Base-by-base conservation (phyloP, 768 basidiomycete species). In the Suillus subluteus region DNA sequence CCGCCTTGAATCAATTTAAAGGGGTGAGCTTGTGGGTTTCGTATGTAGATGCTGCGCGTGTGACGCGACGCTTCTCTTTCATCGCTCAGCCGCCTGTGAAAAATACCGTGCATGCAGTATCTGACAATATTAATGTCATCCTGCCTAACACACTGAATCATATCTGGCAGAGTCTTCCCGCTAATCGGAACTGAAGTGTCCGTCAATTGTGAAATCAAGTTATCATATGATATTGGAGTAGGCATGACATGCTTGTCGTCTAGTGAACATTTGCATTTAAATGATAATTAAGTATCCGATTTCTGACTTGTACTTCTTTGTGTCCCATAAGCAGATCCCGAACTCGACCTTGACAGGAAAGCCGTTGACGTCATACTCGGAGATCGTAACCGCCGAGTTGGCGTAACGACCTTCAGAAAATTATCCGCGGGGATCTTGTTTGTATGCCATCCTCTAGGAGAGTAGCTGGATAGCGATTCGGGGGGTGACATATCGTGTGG, bases 381-480 rank as follows among this genome's bases (percentile, higher is more conserved):
- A 43, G 26, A 61, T 21, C 59, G 59, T 18, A 41, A 43, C 41
- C 26, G 41, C 41, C 59, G 59, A 43, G 40, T 18, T 21, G 41
- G 59, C 41, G 18, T 30, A 30, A 61, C 21, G 23, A 61, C 59
- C 18, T 61, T 61, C 30, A 61, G 30, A 8, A 43, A 43, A 32
- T 13, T 41, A 43, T 61, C 18, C 40, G 41, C 11, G 26, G 59
- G 59, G 16, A 61, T 32, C 37, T 6, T 43, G 6, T 61, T 41
- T 43, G 41, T 26, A 21, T 18, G 41, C 59, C 59, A 61, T 43
- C 59, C 59, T 61, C 59, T 43, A 2, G 41, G 59, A 43, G 40
- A 61, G 26, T 61, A 61, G 66, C 35, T 18, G 62, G 65, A 58
- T 73, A 68, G 41, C 26, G 59, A 61, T 32, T 61, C 59, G 30